These are phyloP conservation scores for Mimosa bimucronata DNA, from an alignment of 306 rosid species.

Conservation along the genomic window DNA sequence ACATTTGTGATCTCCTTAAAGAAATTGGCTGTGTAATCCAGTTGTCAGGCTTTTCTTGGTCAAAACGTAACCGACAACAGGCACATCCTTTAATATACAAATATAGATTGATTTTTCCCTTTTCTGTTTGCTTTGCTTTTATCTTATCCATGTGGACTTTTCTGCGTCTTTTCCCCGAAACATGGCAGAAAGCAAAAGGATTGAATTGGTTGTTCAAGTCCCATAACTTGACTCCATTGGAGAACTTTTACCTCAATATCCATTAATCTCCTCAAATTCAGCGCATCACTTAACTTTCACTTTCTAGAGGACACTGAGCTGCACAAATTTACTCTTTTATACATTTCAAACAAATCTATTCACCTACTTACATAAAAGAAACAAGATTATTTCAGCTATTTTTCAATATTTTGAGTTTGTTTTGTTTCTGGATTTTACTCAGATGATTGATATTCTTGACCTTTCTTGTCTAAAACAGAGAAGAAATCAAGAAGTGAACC, in stretches of 20 bases:
- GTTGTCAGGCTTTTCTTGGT: constrained; percentile 9
- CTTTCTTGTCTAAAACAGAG: constrained; percentile 52
- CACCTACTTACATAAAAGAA: background rate
- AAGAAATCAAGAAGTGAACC: constrained; percentile 64
- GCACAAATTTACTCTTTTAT: background rate
- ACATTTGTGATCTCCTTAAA: background rate
- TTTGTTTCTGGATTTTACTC: background rate
- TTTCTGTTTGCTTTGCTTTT: background rate
- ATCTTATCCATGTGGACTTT: background rate
- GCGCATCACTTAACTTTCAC: background rate
- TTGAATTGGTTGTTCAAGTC: constrained; percentile 15
- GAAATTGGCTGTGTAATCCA: constrained; percentile 5
- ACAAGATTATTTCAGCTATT: constrained; percentile 11
- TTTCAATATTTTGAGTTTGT: constrained; percentile 10
- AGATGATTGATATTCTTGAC: constrained; percentile 12
- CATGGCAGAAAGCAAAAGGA: constrained; percentile 20
- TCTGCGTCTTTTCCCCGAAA: background rate
- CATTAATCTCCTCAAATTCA: background rate
- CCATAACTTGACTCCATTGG: background rate
- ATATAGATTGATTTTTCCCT: background rate
- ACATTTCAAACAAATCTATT: background rate
- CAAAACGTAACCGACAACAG: background rate
- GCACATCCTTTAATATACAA: background rate
- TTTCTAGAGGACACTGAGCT: constrained; percentile 1
- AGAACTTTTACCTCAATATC: background rate